Base-by-base conservation (phyloP, 2,329 filamentous ascomycete genomes). In the Uncinocarpus reesii region DNA sequence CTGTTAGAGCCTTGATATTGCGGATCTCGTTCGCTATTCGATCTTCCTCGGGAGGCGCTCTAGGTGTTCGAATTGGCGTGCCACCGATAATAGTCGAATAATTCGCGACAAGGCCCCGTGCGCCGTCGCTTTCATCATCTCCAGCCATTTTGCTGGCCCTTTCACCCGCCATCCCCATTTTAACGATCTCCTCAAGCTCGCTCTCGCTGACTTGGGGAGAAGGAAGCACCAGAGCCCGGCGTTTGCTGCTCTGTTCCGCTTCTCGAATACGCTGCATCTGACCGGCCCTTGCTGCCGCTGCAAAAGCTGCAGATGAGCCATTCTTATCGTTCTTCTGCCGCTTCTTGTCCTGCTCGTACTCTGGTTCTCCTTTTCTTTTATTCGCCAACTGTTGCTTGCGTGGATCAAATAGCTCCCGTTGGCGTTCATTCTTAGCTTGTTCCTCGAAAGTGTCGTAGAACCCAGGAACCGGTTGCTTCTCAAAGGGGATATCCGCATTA, bases 401-500 rank as follows among this genome's bases (percentile, higher is more conserved):
- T 1, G 92, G 92, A 64, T 98, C 92, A 56, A 95, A 95, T 47
- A 81, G 79, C 50, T 85, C 81, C 43, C 87, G 79, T 62, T 94
- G 83, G 51, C 77, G 78, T 66, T 98, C 90, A 65, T 98, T 98
- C 56, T 74, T 76, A 3, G 72, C 69, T 56, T 84, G 73, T 63
- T 98, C 92, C 11, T 95, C 88, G 2, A 73, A 74, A 0, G 92
- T 98, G 63, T 98, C 90, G 69, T 90, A 95, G 64, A 98, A 98
- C 10, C 92, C 92, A 18, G 81, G 72, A 0, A 84, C 83, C 0
- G 92, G 83, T 55, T 86, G 85, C 67, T 92, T 95, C 66, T 98
- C 92, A 56, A 98, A 96, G 0, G 92, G 92, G 55, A 98, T 94
- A 59, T 98, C 92, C 58, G 92, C 92, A 67, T 98, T 98, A 73